Evolutionary conservation across 345 rosid genomes (phyloP), one percentile per base, ranked within the genome.

Genomic region (Corchorus capsularis): DNA sequence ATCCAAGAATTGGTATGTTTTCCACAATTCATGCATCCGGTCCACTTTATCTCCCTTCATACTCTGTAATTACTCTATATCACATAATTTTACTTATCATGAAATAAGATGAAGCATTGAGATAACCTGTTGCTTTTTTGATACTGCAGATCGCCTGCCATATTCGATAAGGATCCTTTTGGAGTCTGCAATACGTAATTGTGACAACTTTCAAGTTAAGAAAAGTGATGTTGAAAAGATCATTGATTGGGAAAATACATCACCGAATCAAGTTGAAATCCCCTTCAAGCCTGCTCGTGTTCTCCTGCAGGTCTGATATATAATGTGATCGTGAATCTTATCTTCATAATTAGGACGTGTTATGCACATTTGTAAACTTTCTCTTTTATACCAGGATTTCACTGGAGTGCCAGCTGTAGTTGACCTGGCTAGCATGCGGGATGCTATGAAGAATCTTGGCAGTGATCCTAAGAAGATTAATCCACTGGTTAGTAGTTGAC

Each of bases 261-360:
- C 87, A 9, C 85, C 82, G 3, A 77, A 88, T 74, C 89, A 79
- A 79, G 98, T 94, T 72, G 97, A 92, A 79, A 94, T 94, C 56
- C 86, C 95, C 43, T 94, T 94, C 91, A 92, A 94, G 85, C 97
- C 97, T 65, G 97, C 94, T 63, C 91, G 94, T 72, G 94, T 91
- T 71, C 88, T 92, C 67, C 76, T 92, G 62, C 97, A 92, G 94
- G 98, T 90, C 56, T 70, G 55, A 39, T 15, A 72, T 52, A 45
- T 32, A 22, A 47, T 6, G 11, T 47, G 71, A 46, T 8, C n/a
- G 73, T 46, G 49, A 11, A 46, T 56, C 16, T 15, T 39, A 37
- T 35, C n/a, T 70, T 39, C 41, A 39, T 2, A 39, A 39, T 39
- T 6, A 13, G 16, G 32, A 22, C 37, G 14, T 69, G 35, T 55